Evolutionary conservation across 768 basidiomycete species (phyloP).

Genomic region (Auricularia heimuer): DNA sequence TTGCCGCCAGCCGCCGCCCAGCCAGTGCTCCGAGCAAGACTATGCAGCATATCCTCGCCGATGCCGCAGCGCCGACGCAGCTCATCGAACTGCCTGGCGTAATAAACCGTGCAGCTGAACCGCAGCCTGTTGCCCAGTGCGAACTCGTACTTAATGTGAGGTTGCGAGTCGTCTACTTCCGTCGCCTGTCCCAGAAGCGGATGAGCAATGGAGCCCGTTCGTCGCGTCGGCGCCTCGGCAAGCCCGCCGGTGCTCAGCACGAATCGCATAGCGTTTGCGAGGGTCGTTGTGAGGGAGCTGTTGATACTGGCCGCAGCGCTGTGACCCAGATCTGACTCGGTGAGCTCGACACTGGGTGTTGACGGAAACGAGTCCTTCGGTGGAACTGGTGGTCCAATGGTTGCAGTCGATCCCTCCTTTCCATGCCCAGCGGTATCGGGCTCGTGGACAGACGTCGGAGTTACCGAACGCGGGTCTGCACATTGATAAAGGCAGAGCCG

Average conservation of each 20-base stretch:
- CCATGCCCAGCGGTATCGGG: not conserved
- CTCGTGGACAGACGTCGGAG: not conserved
- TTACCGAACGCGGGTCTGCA: not conserved
- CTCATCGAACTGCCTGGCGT: slow-evolving; percentile 68
- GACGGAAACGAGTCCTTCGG: slow-evolving; percentile 5
- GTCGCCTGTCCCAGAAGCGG: not conserved
- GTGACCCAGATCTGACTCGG: not conserved
- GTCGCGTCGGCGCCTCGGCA: not conserved
- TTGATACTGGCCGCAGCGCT: not conserved
- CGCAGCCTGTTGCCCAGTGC: slow-evolving; percentile 63
- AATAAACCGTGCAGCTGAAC: slow-evolving; percentile 76
- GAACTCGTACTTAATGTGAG: slow-evolving; percentile 79
- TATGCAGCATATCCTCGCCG: slow-evolving; percentile 45
- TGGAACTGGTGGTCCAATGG: slow-evolving; percentile 1
- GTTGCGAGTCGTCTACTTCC: slow-evolving; percentile 50
- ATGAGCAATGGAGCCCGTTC: not conserved
- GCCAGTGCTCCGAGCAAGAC: slow-evolving; percentile 46
- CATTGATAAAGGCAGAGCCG: not conserved
- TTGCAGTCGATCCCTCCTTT: not conserved
- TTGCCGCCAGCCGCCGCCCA: slow-evolving; percentile 78
- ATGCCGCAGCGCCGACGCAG: slow-evolving; percentile 59
- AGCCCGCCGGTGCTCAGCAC: slow-evolving; percentile 33
- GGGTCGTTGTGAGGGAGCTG: slow-evolving; percentile 38
- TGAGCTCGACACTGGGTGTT: not conserved
- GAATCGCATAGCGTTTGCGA: slow-evolving; percentile 51